A percentile compares a stretch with the other conserved stretches of the same genome.
phyloP scores from a whole-genome alignment of 2,329 filamentous ascomycete species.

The Dryadomyces quercus-mongolicae region DNA sequence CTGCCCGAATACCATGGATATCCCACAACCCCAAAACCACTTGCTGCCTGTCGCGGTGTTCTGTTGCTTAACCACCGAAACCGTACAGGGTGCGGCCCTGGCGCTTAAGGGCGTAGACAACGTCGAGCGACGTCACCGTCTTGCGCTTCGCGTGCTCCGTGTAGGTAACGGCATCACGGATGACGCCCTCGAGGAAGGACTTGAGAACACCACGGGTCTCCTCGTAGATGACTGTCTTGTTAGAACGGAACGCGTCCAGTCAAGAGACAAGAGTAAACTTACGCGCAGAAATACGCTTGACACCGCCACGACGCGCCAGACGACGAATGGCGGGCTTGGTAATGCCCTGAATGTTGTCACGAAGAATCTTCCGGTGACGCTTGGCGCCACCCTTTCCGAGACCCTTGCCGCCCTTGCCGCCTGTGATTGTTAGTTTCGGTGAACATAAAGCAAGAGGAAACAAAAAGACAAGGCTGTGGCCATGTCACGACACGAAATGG shows the following conservation, averaged over 20 bases:
- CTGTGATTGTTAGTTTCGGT: constrained; percentile 30
- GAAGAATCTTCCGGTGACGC: constrained; percentile 98
- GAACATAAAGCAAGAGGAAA: constrained; percentile 9
- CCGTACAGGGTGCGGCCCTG: constrained; percentile 72
- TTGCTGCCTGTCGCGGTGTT: neutral
- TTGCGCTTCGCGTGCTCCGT: constrained; percentile 73
- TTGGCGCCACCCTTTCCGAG: constrained; percentile 97
- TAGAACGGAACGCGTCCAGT: neutral
- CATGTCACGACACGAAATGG: neutral
- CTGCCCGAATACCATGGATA: neutral
- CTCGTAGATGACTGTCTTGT: constrained; percentile 56
- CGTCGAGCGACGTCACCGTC: constrained; percentile 61
- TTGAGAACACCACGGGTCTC: constrained; percentile 68
- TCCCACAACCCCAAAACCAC: neutral
- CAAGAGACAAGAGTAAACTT: constrained; percentile 25
- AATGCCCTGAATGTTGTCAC: constrained; percentile 99
- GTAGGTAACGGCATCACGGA: constrained; percentile 67
- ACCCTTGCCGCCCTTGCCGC: constrained; percentile 93
- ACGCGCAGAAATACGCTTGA: constrained; percentile 99
- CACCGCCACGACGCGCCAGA: constrained; percentile 98
- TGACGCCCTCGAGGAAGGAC: constrained; percentile 67
- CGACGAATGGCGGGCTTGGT: constrained; percentile 97
- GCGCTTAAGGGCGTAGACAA: constrained; percentile 57
- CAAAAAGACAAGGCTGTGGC: neutral
- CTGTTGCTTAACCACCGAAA: constrained; percentile 63